These are phyloP conservation scores for Trichoderma cornu-damae DNA, from an alignment of 2,329 filamentous ascomycete genomes.

Conservation along the genomic window DNA sequence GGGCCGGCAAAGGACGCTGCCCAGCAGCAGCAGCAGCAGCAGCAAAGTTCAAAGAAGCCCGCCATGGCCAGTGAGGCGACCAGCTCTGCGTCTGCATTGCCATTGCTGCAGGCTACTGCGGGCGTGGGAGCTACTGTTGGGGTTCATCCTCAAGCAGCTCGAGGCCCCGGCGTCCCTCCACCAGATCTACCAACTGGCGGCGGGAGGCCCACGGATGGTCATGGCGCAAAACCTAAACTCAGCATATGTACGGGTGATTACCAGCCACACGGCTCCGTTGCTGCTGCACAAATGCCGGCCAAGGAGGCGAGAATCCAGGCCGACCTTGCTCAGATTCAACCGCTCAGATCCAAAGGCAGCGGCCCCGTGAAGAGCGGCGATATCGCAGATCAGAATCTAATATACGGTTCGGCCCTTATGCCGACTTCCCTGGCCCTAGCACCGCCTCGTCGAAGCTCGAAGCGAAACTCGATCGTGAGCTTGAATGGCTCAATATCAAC, in stretches of 20 bases:
- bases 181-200: not conserved
- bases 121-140: not conserved
- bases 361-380: not conserved
- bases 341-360: not conserved
- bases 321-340: not conserved
- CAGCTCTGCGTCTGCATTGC: not conserved
- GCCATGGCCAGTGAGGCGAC: not conserved
- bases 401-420: not conserved
- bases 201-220: not conserved
- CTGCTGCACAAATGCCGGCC: not conserved
- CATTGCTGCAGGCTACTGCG: not conserved
- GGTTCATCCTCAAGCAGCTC: not conserved
- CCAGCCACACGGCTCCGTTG: not conserved
- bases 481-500: conserved; percentile 16
- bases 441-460: conserved; percentile 29
- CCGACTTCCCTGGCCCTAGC: conserved; percentile 25
- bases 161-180: not conserved
- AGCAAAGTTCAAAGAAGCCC: not conserved
- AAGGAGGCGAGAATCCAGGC: not conserved
- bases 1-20: conserved; percentile 8
- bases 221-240: not conserved
- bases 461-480: conserved; percentile 23
- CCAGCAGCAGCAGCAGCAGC: too few relatives aligned
- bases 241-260: not conserved
- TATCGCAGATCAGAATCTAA: not conserved